Evolutionary conservation across 768 basidiomycete genomes (phyloP), one percentile per base, ranked within the genome.

Genomic region (Pleurotus pulmonarius): DNA sequence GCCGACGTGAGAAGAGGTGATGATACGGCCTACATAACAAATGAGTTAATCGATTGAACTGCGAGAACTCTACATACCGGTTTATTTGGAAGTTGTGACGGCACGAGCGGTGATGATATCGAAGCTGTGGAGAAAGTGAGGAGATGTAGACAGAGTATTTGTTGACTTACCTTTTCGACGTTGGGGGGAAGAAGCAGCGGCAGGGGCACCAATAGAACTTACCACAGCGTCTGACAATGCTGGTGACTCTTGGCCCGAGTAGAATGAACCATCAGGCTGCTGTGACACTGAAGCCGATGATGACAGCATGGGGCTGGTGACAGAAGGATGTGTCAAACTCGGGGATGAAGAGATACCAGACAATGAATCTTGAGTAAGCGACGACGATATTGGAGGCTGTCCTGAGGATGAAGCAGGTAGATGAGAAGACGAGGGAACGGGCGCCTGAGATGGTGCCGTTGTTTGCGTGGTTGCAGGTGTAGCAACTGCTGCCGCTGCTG

Each of bases 271-370:
- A 57, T 82, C 79, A 3, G 77, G 86, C 51, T 85, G 85, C 56
- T 86, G 86, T 49, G 81, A 84, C 29, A 75, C 80, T 38, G 81
- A 83, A 12, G 89, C 87, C 22, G 82, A 87, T 5, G 87, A 90
- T 15, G 90, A 92, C 52, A 92, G 63, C 75, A 91, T 85, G 0
- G 90, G 90, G 60, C 90, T 93, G 56, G 88, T 87, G 48, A 87
- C 76, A 4, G 91, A 92, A 39, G 83, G 86, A 70, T 92, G 90
- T n/a, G 91, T 92, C 55, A 92, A 73, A 66, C 90, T 93, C 25
- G 91, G 90, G 7, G 91, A 92, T 0, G 88, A 83, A 11, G 83
- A 71, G 29, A 74, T 66, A 29, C 75, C 73, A 29, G 79, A 73
- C 46, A 73, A 69, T 12, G 78, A 76, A 54, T 76, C 76, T 43